phyloP scores from a whole-genome alignment of 2,329 filamentous ascomycete genomes.

The Teratosphaeria pseudoeucalypti region DNA sequence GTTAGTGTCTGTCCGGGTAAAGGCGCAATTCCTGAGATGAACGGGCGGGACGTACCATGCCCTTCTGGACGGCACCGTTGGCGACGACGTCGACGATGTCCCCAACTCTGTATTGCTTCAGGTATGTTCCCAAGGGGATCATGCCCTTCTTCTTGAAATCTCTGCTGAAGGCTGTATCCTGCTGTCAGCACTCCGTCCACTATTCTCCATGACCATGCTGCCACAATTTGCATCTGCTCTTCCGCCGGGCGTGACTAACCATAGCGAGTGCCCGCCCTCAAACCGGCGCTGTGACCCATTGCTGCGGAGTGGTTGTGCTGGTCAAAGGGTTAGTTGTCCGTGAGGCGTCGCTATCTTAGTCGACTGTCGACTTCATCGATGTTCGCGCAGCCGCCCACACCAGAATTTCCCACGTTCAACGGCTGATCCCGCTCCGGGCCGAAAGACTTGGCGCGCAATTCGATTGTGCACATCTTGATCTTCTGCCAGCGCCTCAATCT shows the following conservation, averaged over 20 bases:
- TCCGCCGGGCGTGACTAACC: constrained; percentile 17
- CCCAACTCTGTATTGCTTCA: constrained; percentile 92
- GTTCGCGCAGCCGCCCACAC: neutral
- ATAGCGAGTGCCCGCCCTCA: constrained; percentile 34
- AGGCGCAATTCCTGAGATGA: neutral
- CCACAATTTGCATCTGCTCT: neutral
- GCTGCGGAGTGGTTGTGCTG: constrained; percentile 19
- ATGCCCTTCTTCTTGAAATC: constrained; percentile 91
- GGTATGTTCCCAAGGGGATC: constrained; percentile 89
- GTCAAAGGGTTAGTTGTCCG: neutral
- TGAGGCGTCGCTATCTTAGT: neutral
- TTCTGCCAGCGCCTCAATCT: neutral
- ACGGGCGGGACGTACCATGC: constrained; percentile 50
- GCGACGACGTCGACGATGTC: constrained; percentile 98
- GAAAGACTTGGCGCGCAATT: neutral
- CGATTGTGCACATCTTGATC: neutral
- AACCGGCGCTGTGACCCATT: constrained; percentile 46
- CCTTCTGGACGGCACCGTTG: constrained; percentile 97
- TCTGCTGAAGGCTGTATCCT: constrained; percentile 61
- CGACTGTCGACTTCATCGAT: neutral
- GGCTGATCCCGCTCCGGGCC: neutral
- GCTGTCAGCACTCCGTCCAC: constrained; percentile 11
- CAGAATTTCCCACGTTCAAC: neutral
- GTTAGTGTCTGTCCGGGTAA: constrained; percentile 2
- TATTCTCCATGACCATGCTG: neutral